Evolutionary conservation across 768 basidiomycete genomes (phyloP), one percentile per base, ranked within the genome.

Genomic region (Rhodotorula graminis): DNA sequence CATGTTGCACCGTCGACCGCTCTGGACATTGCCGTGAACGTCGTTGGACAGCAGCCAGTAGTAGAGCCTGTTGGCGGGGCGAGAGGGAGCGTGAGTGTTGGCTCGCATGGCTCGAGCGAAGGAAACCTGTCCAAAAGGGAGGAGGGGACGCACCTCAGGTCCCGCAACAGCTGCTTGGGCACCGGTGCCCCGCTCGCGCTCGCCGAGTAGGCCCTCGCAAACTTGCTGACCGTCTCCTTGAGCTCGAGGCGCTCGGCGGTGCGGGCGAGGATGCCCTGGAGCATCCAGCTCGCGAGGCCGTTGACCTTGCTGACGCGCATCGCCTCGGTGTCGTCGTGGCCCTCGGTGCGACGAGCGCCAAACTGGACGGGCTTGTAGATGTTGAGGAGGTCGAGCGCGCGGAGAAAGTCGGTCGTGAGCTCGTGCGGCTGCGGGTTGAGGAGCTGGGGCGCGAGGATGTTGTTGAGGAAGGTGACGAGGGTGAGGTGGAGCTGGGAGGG

Each of bases 361-460:
- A 76, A 56, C 40, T 76, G 75, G 2, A 63, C 62, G n/a, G 72
- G 71, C 52, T 76, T 76, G 75, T 73, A 76, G 47, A 76, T 42
- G 50, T 64, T 72, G 58, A 76, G 69, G 23, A 76, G 61, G 69
- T 73, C 69, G 55, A 76, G 18, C 16, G 75, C 64, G 47, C 75
- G 71, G n/a, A 76, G 60, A 57, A 76, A 76, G 60, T 76, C 75
- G 63, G 71, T 71, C 40, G 62, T 67, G 55, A 76, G 68, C 50
- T 76, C 75, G 71, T 76, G 72, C 1, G 71, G 75, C 29, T 76
- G 75, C 7, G 75, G 75, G 14, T 61, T 65, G 40, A 76, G 61
- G n/a, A 76, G 70, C 15, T 76, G 75, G 8, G 75, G 75, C 16
- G 75, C 75, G 65, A 76, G 49, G 47, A 76, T 76, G 56, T 62